phyloP scores from a whole-genome alignment of 2,329 filamentous ascomycete species.

The Bipolaris gigantea region DNA sequence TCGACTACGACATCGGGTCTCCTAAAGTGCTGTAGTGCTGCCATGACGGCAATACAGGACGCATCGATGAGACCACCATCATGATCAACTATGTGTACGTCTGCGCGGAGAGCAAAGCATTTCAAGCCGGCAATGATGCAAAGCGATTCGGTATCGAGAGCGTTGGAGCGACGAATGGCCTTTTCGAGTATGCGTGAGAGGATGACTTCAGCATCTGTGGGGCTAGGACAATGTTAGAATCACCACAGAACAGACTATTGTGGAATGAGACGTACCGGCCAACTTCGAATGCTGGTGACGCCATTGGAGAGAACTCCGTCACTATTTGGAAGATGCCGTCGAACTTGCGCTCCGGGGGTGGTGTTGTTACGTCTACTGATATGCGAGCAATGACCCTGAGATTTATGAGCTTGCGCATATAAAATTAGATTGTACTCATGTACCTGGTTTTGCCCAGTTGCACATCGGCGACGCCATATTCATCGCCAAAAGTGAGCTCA shows the following conservation, averaged over 20 bases:
- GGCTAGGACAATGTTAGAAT: slow-evolving; percentile 51
- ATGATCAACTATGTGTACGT: slow-evolving; percentile 87
- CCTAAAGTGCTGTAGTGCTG: slow-evolving; percentile 86
- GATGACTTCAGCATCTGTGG: slow-evolving; percentile 80
- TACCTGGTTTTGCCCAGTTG: slow-evolving; percentile 88
- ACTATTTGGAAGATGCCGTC: slow-evolving; percentile 94
- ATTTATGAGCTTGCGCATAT: slow-evolving; percentile 16
- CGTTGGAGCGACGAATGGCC: slow-evolving; percentile 86
- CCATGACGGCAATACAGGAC: slow-evolving; percentile 82
- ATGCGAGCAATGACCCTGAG: slow-evolving; percentile 78
- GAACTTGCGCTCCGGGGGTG: slow-evolving; percentile 85
- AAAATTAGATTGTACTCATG: slow-evolving; percentile 8
- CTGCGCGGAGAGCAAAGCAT: slow-evolving; percentile 87
- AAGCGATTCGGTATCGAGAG: slow-evolving; percentile 91
- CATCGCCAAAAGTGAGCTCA: slow-evolving; percentile 80
- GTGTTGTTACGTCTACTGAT: slow-evolving; percentile 83
- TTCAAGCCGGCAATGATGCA: slow-evolving; percentile 90
- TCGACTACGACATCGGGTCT: slow-evolving; percentile 87
- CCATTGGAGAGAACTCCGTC: slow-evolving; percentile 89
- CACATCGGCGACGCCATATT: slow-evolving; percentile 88
- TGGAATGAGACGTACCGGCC: slow-evolving; percentile 59
- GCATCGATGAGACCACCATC: slow-evolving; percentile 90
- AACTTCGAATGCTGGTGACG: slow-evolving; percentile 84
- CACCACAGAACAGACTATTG: slow-evolving; percentile 2
- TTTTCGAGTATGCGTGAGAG: slow-evolving; percentile 90